Percentiles rank a stretch among this genome's conserved stretches.
These are phyloP conservation scores for Linanthus parryae DNA, from an alignment of 148 eudicot species.

Conservation along the genomic window DNA sequence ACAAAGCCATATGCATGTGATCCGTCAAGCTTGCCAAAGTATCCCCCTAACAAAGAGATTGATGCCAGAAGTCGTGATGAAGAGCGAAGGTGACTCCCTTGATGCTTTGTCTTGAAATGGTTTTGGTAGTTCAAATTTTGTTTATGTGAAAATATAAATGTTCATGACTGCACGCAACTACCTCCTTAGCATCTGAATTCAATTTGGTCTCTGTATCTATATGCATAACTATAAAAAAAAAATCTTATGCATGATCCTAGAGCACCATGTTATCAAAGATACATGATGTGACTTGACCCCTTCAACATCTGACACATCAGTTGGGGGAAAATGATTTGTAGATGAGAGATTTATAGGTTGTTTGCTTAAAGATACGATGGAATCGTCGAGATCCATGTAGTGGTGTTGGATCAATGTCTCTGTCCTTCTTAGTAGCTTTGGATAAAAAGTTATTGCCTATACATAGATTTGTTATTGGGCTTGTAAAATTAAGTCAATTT, in stretches of 20 bases:
- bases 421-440: too few species aligned
- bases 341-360: too few species aligned
- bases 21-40: slow-evolving; percentile 75
- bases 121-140: neutral
- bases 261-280: neutral
- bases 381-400: too few species aligned
- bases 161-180: neutral
- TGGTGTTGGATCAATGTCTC: too few species aligned
- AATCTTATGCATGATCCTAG: neutral
- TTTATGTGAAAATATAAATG: neutral
- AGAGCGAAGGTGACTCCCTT: slow-evolving; percentile 42
- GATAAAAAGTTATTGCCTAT: too few species aligned
- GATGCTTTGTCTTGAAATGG: neutral
- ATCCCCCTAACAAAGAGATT: slow-evolving; percentile 80
- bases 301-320: too few species aligned
- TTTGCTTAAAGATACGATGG: too few species aligned
- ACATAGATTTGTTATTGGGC: too few species aligned
- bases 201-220: neutral
- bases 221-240: neutral
- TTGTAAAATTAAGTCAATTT: too few species aligned
- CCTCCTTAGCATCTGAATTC: neutral
- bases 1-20: slow-evolving; percentile 84
- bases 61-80: slow-evolving; percentile 75
- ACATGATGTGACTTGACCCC: too few species aligned
- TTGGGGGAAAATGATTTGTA: too few species aligned